phyloP scores from a whole-genome alignment of 805 yeast genomes.

The Candida methanosorbosa region DNA sequence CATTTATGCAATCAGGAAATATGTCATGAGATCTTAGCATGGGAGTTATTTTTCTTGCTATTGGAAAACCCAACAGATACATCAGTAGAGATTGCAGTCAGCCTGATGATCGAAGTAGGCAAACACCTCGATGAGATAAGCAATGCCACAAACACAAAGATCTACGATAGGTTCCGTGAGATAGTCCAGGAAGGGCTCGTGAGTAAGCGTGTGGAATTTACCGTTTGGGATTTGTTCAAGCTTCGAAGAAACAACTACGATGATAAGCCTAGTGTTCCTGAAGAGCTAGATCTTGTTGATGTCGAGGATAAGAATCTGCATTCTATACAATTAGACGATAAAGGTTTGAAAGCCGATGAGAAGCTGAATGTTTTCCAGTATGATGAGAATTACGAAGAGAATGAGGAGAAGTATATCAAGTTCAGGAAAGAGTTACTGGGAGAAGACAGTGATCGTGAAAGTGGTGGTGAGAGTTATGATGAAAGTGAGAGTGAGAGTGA shows the following conservation, averaged over 20 bases:
- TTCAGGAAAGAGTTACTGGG: slow-evolving; percentile 39
- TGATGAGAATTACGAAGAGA: slow-evolving; percentile 41
- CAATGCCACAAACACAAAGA: slow-evolving; percentile 16
- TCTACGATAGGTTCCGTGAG: slow-evolving; percentile 50
- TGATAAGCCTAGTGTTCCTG: slow-evolving; percentile 17
- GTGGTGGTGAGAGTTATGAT: slow-evolving; percentile 8
- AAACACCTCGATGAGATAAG: slow-evolving; percentile 34
- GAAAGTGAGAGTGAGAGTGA: slow-evolving; percentile 14
- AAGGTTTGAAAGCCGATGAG: slow-evolving; percentile 32
- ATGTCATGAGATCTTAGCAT: slow-evolving; percentile 39
- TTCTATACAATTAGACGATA: slow-evolving; percentile 44
- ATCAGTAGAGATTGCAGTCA: slow-evolving; percentile 46
- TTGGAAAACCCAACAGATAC: slow-evolving; percentile 38
- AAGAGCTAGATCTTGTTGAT: slow-evolving; percentile 51
- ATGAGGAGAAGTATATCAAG: slow-evolving; percentile 39
- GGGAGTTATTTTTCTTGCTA: slow-evolving; percentile 45
- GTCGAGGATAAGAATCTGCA: slow-evolving; percentile 56
- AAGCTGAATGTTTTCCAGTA: slow-evolving; percentile 37
- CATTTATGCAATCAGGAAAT: slow-evolving; percentile 59
- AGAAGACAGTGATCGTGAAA: slow-evolving; percentile 7
- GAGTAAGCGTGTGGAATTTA: slow-evolving; percentile 31
- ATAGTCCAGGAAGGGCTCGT: slow-evolving; percentile 49
- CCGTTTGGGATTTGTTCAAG: slow-evolving; percentile 44
- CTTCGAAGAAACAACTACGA: slow-evolving; percentile 35
- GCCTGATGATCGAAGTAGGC: slow-evolving; percentile 46